Base-by-base conservation (phyloP, 1,284 basidiomycete species). In the Papiliotrema laurentii region DNA sequence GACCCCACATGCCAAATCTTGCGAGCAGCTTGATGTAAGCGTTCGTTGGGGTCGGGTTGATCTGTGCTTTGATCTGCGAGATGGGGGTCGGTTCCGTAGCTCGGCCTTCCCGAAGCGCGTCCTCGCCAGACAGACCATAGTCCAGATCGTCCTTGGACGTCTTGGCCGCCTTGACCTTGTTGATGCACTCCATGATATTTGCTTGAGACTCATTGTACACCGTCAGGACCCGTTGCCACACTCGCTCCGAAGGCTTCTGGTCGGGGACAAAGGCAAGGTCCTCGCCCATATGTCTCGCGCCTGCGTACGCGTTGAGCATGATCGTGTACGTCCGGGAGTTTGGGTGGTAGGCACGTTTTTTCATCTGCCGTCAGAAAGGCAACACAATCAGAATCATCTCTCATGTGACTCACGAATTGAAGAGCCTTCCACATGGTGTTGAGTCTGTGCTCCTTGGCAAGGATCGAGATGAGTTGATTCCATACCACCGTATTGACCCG, bases 11-110 rank as follows among this genome's bases (percentile, higher is more conserved):
- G 4, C 61, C 57, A 21, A 59, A 63, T 21, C 64, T 55, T 2
- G 59, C 55, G 27, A 73, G 56, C 42, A 66, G 70, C 43, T 67
- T 64, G 47, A 75, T 61, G 53, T 74, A 74, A 9, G 71, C 63
- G 47, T 73, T 73, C 6, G 62, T 66, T 13, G 69, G 65, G 9
- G 53, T 40, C 5, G 61, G 27, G 40, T 56, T 60, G 34, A 66
- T 50, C 25, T 68, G 58, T 22, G 22, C 47, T 31, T 33, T 21
- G 16, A 19, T 27, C 41, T 25, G 27, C 16, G 18, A 25, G 13
- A 26, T 28, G 9, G 14, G 16, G 30, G 30, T 9, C n/a, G 7
- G 28, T 24, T 11, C 13, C 18, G 13, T 40, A 16, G 9, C 10
- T 11, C 19, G 7, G 6, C 18, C 26, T 31, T 30, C n/a, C 7